Evolutionary conservation across 2,329 filamentous ascomycete species (phyloP).

Genomic region (Aciculosporium take): DNA sequence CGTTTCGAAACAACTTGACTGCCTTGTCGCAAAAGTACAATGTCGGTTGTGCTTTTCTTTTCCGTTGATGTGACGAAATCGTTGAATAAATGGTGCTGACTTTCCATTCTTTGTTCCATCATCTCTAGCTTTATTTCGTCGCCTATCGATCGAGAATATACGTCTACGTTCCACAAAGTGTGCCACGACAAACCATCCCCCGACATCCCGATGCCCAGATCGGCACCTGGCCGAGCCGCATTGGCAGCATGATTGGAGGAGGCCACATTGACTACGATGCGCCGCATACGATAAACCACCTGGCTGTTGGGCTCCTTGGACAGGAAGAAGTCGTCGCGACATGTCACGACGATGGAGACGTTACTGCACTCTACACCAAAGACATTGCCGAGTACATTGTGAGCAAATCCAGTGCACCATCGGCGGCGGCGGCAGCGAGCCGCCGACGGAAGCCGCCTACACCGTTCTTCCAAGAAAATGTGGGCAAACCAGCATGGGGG

Average conservation of each 20-base stretch:
- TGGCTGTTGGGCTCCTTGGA: constrained; percentile 56
- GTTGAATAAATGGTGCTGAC: constrained; percentile 4
- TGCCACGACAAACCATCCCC: constrained; percentile 33
- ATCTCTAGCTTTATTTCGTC: constrained; percentile 41
- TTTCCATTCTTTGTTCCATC: not conserved
- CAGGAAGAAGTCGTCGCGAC: constrained; percentile 53
- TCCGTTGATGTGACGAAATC: too few species aligned
- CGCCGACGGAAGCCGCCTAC: constrained; percentile 10
- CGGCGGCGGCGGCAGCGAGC: constrained; percentile 1
- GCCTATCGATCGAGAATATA: constrained; percentile 44
- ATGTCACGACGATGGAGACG: constrained; percentile 61
- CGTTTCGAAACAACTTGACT: constrained; percentile 40
- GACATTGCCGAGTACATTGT: constrained; percentile 32
- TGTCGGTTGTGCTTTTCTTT: constrained; percentile 17
- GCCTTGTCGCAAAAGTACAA: constrained; percentile 44
- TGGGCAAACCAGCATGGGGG: constrained; percentile 75
- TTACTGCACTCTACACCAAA: constrained; percentile 54
- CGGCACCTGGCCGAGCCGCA: constrained; percentile 26
- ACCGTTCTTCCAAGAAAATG: constrained; percentile 61
- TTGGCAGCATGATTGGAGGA: constrained; percentile 29
- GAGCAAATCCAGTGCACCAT: constrained; percentile 3
- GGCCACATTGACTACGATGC: constrained; percentile 34
- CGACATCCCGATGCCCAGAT: constrained; percentile 36
- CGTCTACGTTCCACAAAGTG: constrained; percentile 37
- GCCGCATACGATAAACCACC: constrained; percentile 53